A percentile compares a stretch with the other conserved stretches of the same genome.
Conservation (phyloP, 179 eudicot species). For the Nepenthes alata region DNA sequence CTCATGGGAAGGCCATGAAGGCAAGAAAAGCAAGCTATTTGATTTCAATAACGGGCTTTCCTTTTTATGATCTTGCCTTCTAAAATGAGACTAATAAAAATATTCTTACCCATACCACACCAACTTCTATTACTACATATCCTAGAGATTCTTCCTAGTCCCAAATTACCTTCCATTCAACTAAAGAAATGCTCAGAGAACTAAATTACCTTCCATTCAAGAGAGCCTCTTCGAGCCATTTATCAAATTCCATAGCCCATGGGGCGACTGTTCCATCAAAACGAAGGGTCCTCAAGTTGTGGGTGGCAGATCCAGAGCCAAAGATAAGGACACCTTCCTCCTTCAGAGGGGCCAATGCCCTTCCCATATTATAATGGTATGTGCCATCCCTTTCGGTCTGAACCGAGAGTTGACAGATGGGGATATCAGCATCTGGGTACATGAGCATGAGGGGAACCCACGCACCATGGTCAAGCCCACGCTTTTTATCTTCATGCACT, state of each 20-base stretch:
- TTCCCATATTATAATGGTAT: constrained; percentile 51
- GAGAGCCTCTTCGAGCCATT: constrained; percentile 61
- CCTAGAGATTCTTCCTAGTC: no score
- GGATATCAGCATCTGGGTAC: constrained; percentile 71
- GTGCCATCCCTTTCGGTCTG: constrained; percentile 38
- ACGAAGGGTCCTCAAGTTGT: constrained; percentile 37
- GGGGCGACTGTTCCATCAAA: constrained; percentile 17
- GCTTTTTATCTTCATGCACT: constrained; percentile 45
- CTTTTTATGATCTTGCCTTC: no score
- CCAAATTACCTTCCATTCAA: constrained; percentile 31
- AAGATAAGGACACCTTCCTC: constrained; percentile 60
- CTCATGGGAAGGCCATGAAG: no score
- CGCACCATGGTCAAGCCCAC: constrained; percentile 74
- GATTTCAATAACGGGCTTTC: no score
- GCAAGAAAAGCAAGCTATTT: no score
- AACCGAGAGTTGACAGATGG: constrained; percentile 62
- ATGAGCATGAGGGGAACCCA: constrained; percentile 82
- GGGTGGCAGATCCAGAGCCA: constrained; percentile 67
- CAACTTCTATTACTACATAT: no score
- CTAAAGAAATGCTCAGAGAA: background rate
- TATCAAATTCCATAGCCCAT: constrained; percentile 58
- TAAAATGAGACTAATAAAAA: no score
- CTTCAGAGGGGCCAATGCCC: constrained; percentile 49
- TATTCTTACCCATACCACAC: no score
- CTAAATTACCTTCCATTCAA: constrained; percentile 34